Evolutionary conservation across 371 early-diverging fungal genomes (phyloP), one percentile per base, ranked within the genome.

Genomic region (Sporodiniella umbellata): DNA sequence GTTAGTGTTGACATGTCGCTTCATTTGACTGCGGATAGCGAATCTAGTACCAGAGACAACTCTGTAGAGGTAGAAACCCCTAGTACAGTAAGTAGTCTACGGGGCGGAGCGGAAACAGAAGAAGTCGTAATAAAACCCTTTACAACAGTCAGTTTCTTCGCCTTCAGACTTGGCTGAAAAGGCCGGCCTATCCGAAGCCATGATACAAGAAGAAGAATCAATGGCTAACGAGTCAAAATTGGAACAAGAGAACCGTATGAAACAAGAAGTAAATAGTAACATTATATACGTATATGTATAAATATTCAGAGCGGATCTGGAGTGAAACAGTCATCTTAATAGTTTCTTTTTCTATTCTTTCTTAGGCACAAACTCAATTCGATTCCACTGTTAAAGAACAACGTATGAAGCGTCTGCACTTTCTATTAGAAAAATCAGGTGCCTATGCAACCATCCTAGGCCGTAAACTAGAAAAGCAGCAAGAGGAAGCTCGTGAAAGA

Each of bases 391-490:
- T 84, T 39, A 81, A 85, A 33, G 71, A 78, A 40, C 84, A 89
- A 60, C 79, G 90, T 24, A 72, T 85, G 58, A 85, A 89, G 53
- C 85, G 92, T 31, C 64, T 93, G 14, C 76, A 87, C 58, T 89
- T 90, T 58, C 76, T 94, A 54, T 66, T 94, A 14, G 87, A 90
- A 56, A 86, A 85, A 48, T 92, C 93, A 0, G 80, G 91, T 4
- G 80, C 90, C 5, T 94, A 93, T 64, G 86, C 90, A 21, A 78
- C 81, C 18, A 92, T 92, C 50, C 69, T 94, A 8, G 82, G 89
- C 1, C 66, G 81, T 18, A 86, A 88, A 61, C 66, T 94, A 55
- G 89, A 89, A 40, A 75, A 74, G 49, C 87, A 91, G 42, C 88
- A 91, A 53, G 76, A 83, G 58, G 86, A 89, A 45, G 81, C 79